A percentile compares a stretch with the other conserved stretches of the same genome.
phyloP scores from a whole-genome alignment of 2,329 filamentous ascomycete species.

The Fusarium sp. region DNA sequence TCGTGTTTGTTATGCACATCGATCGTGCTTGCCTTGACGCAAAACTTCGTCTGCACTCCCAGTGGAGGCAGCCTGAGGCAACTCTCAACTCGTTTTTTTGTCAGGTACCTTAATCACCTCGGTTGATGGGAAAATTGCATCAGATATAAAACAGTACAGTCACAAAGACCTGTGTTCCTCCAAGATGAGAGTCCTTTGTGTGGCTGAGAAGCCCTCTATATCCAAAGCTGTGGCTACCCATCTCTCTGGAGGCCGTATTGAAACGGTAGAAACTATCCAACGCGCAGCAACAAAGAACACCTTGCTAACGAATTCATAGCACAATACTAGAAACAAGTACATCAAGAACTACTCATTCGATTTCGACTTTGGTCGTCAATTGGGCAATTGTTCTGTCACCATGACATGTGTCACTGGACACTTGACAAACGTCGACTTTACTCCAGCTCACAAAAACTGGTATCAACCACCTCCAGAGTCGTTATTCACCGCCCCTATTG shows the following conservation, averaged over 20 bases:
- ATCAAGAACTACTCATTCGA: slow-evolving; percentile 95
- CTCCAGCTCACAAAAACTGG: slow-evolving; percentile 79
- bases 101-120: not conserved
- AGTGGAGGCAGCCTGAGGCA: slow-evolving; percentile 18
- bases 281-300: not conserved
- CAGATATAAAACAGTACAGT: not conserved
- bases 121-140: not conserved
- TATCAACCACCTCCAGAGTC: slow-evolving; percentile 77
- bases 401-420: slow-evolving; percentile 97
- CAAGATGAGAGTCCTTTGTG: slow-evolving; percentile 63
- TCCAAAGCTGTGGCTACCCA: slow-evolving; percentile 93
- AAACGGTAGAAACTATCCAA: slow-evolving; percentile 66
- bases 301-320: slow-evolving; percentile 56
- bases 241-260: slow-evolving; percentile 78
- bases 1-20: slow-evolving; percentile 8
- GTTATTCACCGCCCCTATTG: slow-evolving; percentile 83
- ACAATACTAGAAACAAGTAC: slow-evolving; percentile 75
- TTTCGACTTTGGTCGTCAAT: slow-evolving; percentile 83
- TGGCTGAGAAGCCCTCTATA: slow-evolving; percentile 83
- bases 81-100: not conserved
- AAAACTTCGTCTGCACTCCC: slow-evolving; percentile 1
- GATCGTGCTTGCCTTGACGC: slow-evolving; percentile 23
- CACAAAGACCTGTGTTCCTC: not conserved
- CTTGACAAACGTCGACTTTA: slow-evolving; percentile 83
- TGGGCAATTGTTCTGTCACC: slow-evolving; percentile 84